Evolutionary conservation across 257 asterid genomes (phyloP), one percentile per base, ranked within the genome.

Genomic region (Solanum sejunctum): DNA sequence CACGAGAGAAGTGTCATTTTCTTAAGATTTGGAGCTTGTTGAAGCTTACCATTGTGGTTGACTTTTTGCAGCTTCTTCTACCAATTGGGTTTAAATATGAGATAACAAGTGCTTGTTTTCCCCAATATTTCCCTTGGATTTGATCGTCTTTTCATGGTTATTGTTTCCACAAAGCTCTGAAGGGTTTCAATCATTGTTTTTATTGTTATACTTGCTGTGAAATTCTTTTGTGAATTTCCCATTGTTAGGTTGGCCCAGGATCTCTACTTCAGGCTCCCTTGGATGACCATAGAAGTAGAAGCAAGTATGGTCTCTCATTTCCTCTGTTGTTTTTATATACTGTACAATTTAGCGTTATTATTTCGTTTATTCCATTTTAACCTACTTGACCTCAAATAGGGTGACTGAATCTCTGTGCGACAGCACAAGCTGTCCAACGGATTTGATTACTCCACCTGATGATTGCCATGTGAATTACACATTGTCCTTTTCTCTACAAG

Each of bases 391-490:
- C 26, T 86, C 83, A 84, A 84, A 88, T 87, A 96, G 99, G 98
- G 94, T 91, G 85, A 94, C 96, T 8, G 92, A 91, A 89, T 89
- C 97, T 75, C 99, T 94, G 84, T 96, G 99, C 82, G 97, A 90
- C 88, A 93, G 92, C 89, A 73, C 96, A 83, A 86, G 87, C 84
- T 96, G 99, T 89, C 99, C 99, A 78, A 67, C 73, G 92, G 99
- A 96, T 91, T 90, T 96, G 88, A 93, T 96, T 85, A 86, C 91
- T 84, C 99, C 99, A 67, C 99, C 98, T 60, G 99, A 96, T 87
- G 99, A 96, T 89, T 96, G 99, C 85, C 98, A 96, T 91, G 99
- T 92, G 86, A 96, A 96, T 88, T 94, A 96, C 84, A 96, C 99
- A 13, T 86, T 94, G 87, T 91, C 98, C 77, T 96, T 94, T 91